Percentiles rank a stretch among this genome's conserved stretches.
Conservation (phyloP, 2,329 filamentous ascomycete species). For the Pseudogymnoascus sp. region DNA sequence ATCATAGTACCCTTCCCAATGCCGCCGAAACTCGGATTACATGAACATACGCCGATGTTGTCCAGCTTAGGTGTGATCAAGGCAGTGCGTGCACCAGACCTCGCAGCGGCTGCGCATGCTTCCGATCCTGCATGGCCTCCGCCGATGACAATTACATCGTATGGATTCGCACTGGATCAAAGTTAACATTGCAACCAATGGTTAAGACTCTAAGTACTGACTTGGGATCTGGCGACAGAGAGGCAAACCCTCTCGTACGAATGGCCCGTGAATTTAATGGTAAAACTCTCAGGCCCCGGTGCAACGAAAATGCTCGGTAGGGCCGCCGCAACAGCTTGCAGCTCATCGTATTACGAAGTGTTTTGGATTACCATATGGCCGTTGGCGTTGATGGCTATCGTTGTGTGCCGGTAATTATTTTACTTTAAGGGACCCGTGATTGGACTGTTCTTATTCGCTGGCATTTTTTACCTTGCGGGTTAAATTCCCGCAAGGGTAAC, state of each 20-base stretch:
- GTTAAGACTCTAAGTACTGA: background rate
- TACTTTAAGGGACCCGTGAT: background rate
- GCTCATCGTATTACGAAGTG: background rate
- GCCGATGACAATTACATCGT: conserved; percentile 91
- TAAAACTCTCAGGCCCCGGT: background rate
- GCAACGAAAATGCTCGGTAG: background rate
- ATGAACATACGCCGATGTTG: conserved; percentile 91
- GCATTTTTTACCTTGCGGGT: conserved; percentile 6
- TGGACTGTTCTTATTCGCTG: background rate
- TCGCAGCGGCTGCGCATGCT: conserved; percentile 82
- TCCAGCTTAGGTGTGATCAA: conserved; percentile 81
- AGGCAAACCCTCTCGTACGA: background rate
- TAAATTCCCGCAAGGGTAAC: background rate
- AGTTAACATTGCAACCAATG: background rate
- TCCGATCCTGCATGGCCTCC: conserved; percentile 94
- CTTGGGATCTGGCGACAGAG: background rate
- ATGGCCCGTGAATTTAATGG: background rate
- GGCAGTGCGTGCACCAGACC: conserved; percentile 79
- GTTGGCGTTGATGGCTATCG: background rate
- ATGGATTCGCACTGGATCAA: conserved; percentile 36
- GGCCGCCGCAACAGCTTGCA: background rate
- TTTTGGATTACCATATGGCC: background rate
- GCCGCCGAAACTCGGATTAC: conserved; percentile 95
- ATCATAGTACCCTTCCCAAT: conserved; percentile 97
- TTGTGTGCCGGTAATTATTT: background rate